A percentile compares a stretch with the other conserved stretches of the same genome.
Evolutionary conservation across 2,329 filamentous ascomycete species (phyloP).

Genomic region (Ophiostoma quercus): DNA sequence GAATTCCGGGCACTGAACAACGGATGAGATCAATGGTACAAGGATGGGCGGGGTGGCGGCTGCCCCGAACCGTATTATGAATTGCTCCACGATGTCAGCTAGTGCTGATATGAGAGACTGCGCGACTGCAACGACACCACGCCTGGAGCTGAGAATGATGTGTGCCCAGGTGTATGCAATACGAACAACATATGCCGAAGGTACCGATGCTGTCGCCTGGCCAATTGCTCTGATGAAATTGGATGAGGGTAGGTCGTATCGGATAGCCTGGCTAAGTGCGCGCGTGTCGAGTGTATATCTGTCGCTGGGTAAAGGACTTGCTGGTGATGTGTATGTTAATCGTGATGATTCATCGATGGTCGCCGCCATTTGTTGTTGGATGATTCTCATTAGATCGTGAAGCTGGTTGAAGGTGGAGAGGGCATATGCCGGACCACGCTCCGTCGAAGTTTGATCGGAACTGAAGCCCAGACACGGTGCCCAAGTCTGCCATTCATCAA

Average conservation of each 20-base stretch:
- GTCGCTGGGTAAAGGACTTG: background rate
- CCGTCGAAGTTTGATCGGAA: conserved; percentile 19
- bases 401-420: conserved; percentile 43
- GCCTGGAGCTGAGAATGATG: conserved; percentile 2
- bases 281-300: background rate
- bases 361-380: conserved; percentile 5
- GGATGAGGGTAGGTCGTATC: conserved; percentile 14
- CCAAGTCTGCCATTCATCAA: conserved; percentile 74
- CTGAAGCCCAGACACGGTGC: conserved; percentile 44
- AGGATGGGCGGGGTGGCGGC: conserved; percentile 31
- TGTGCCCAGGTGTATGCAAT: conserved; percentile 20
- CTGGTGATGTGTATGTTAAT: background rate
- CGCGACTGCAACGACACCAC: background rate
- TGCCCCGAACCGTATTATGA: conserved; percentile 29
- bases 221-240: conserved; percentile 6
- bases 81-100: conserved; percentile 21
- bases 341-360: background rate
- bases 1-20: background rate
- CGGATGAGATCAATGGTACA: conserved; percentile 26
- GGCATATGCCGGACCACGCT: conserved; percentile 35
- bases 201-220: background rate
- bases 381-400: conserved; percentile 34
- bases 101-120: background rate
- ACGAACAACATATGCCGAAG: conserved; percentile 20
- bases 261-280: conserved; percentile 4